Base-by-base conservation (phyloP, 495 filamentous ascomycete species). In the Podospora appendiculata region DNA sequence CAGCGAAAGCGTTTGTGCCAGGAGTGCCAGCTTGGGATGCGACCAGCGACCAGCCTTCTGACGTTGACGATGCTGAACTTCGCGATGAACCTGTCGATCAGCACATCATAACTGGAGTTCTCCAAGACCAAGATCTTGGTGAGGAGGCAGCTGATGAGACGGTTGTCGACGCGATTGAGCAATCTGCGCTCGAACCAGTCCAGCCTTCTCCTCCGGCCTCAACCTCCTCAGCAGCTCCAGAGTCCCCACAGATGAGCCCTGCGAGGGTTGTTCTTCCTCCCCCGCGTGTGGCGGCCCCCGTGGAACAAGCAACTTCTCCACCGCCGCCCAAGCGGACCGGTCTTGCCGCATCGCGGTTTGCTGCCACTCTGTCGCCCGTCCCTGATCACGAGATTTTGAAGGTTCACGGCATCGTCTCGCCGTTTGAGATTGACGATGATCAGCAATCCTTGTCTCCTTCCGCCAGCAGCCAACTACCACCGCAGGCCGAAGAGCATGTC, bases 1-100 rank as follows among this genome's bases (percentile, higher is more conserved):
- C 79, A 1, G 85, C 86, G 2, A 81, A 77, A 60, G 73, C 83
- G 5, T 90, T 90, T 59, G 77, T 69, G 74, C 86, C 76, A 70
- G 78, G 68, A 59, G 77, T 50, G 58, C 71, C 71, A 59, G 63
- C 45, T n/a, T 77, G 72, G 58, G 69, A 58, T 35, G 43, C 47
- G 18, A 50, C 67, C 32, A 64, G 71, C n/a, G 47, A 45, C 11
- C 43, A 36, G 2, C 69, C 79, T 33, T 56, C 69, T 8, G 69
- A 73, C 36, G 56, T 53, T 36, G 50, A 79, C 47, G 68, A 70
- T 32, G 68, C 61, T 40, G 55, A 56, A 8, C 52, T 55, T 33
- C 39, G 44, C 17, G 57, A 53, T 33, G 57, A 57, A 25, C 6
- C 43, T n/a, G 57, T 63, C 34, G 50, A 55, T 8, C 65, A 70